Evolutionary conservation across 2,329 filamentous ascomycete genomes (phyloP).

Genomic region (Leptoxyphium fumago): DNA sequence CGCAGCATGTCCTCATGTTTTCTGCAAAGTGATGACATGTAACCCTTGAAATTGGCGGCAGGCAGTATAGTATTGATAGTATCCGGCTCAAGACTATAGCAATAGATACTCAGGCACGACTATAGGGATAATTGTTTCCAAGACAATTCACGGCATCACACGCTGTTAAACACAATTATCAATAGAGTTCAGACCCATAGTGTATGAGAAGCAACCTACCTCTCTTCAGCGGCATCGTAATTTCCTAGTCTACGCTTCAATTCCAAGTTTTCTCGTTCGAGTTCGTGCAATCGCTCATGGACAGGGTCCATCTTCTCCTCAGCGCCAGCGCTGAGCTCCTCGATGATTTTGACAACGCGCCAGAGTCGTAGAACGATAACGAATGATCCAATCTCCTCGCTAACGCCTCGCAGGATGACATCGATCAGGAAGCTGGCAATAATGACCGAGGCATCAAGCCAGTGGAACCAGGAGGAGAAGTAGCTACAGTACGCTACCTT

Average conservation of each 20-base stretch:
- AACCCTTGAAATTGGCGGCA: too few species aligned
- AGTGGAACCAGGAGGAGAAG: slow-evolving; percentile 38
- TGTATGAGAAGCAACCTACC: neutral
- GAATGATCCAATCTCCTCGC: slow-evolving; percentile 51
- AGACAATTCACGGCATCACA: too few species aligned
- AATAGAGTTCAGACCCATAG: neutral
- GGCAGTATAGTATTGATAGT: too few species aligned
- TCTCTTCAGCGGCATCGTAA: neutral
- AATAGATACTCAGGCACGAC: too few species aligned
- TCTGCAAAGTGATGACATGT: too few species aligned
- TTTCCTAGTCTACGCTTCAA: neutral
- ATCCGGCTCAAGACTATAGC: too few species aligned
- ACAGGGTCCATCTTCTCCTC: neutral
- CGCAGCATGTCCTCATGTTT: too few species aligned
- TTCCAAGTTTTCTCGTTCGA: neutral
- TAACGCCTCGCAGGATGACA: slow-evolving; percentile 42
- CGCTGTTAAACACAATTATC: too few species aligned
- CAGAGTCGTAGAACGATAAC: slow-evolving; percentile 52
- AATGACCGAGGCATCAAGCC: slow-evolving; percentile 50
- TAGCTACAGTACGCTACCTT: slow-evolving; percentile 13
- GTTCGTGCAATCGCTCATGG: neutral
- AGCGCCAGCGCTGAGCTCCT: slow-evolving; percentile 39
- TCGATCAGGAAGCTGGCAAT: slow-evolving; percentile 47
- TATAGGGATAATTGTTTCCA: too few species aligned
- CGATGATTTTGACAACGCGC: slow-evolving; percentile 56